A percentile compares a stretch with the other conserved stretches of the same genome.
Conservation (phyloP, 1,284 basidiomycete species). For the Erythrobasidium hasegawianum region DNA sequence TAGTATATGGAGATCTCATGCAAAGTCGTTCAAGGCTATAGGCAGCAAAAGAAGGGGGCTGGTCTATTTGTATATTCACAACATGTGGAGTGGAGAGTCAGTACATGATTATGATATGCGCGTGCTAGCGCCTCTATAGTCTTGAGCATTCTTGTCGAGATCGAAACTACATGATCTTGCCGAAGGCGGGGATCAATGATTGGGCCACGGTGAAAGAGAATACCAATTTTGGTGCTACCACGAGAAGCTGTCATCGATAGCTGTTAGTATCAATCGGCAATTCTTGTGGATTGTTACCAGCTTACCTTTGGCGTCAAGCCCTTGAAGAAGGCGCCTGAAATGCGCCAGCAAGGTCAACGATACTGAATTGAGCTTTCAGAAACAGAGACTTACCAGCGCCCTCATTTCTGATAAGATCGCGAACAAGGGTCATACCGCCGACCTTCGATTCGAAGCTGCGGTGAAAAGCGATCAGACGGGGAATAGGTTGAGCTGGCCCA, state of each 20-base stretch:
- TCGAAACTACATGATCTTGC: conserved; percentile 52
- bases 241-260: conserved; percentile 90
- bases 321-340: conserved; percentile 78
- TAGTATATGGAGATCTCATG: neutral
- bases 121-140: too few species aligned
- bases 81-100: too few species aligned
- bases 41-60: too few species aligned
- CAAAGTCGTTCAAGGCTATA: too few species aligned
- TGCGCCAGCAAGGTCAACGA: too few species aligned
- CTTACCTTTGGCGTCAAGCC: conserved; percentile 64
- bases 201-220: conserved; percentile 98
- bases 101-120: too few species aligned
- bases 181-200: conserved; percentile 88
- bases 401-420: conserved; percentile 83
- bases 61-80: too few species aligned
- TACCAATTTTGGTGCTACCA: conserved; percentile 95
- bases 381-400: conserved; percentile 54
- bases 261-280: too few species aligned
- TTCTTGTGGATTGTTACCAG: too few species aligned
- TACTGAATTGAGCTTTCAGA: neutral
- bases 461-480: too few species aligned
- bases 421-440: conserved; percentile 76
- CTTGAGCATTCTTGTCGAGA: too few species aligned
- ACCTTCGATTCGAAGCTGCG: conserved; percentile 92
- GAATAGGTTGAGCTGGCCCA: too few species aligned